phyloP scores from a whole-genome alignment of 139 green algal species.

The Chlorella sp. region DNA sequence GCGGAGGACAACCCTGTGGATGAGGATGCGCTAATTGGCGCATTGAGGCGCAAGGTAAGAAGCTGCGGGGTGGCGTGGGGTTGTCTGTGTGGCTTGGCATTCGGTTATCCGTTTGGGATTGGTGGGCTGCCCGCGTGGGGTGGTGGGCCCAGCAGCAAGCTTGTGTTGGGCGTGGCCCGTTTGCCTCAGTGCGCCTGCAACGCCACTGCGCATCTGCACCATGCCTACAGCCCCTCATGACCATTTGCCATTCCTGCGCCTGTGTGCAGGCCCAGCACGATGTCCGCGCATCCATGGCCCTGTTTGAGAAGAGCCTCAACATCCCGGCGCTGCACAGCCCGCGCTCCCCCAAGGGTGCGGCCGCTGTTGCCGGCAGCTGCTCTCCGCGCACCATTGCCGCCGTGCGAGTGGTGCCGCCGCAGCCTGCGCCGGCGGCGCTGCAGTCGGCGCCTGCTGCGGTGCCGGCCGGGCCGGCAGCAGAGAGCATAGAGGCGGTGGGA shows the following conservation, averaged over 20 bases:
- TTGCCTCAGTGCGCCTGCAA: background rate
- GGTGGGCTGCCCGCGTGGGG: too few species aligned
- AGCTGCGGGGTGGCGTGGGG: too few species aligned
- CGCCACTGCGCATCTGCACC: background rate
- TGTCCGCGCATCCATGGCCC: conserved; percentile 30
- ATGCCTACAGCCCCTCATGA: too few species aligned
- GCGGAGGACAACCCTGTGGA: background rate
- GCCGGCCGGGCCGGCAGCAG: background rate
- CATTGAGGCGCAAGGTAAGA: conserved; percentile 22
- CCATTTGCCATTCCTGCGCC: too few species aligned
- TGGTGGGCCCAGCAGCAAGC: background rate
- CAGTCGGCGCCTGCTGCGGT: background rate
- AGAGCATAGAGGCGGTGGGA: background rate
- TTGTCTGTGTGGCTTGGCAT: too few species aligned
- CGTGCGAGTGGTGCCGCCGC: background rate
- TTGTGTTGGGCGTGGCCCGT: background rate
- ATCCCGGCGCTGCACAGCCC: background rate
- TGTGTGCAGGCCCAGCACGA: conserved; percentile 31
- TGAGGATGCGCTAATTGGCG: conserved; percentile 18
- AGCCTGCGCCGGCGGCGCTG: background rate
- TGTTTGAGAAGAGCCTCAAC: conserved; percentile 44
- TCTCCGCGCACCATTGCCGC: background rate
- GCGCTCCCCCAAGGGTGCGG: conserved; percentile 5
- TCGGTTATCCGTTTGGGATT: too few species aligned
- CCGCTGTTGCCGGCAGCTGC: background rate